Evolutionary conservation across 2,329 filamentous ascomycete genomes (phyloP), one percentile per base, ranked within the genome.

Genomic region (Neopestalotiopsis rosae): DNA sequence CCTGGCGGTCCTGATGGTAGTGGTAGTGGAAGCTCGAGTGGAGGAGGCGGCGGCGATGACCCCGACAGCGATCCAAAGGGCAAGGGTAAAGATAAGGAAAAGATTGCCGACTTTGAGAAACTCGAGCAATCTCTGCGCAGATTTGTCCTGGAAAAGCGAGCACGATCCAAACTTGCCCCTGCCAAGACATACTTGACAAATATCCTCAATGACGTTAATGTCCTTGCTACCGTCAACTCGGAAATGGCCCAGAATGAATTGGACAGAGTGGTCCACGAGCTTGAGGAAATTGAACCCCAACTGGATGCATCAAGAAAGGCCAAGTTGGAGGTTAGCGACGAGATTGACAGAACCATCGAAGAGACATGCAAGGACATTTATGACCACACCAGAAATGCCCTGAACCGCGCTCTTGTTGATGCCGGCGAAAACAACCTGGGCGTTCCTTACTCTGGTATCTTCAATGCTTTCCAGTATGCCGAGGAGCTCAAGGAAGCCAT

Each of bases 141-240:
- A 59, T 99, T 99, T 74, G 96, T 99, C 7, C 86, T 99, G 32
- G 96, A 99, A 79, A 98, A 98, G 85, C 90, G 96, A 68, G 94
- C 96, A 62, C 90, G 94, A 38, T 98, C 96, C 9, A 99, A 99
- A 83, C 88, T 99, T 69, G 95, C 96, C 1, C 96, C 96, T 5
- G 96, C 96, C 6, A 95, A 94, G 81, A 98, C 95, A 1, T 99
- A 99, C 77, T 89, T 99, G 1, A 85, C 97, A 75, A 99, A 99
- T 79, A 92, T 98, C 32, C 87, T 99, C 42, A 92, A 94, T 74
- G 96, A 99, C 76, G 86, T 99, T 69, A 86, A 94, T 76, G 91
- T 90, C 4, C 86, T 99, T 57, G 95, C 95, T 5, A 90, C 87
- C 0, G 94, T 97, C 74, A 99, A 99, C 79, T 87, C 91, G 32